A percentile compares a stretch with the other conserved stretches of the same genome.
These are phyloP conservation scores for Dovyalis caffra DNA, from an alignment of 345 rosid species.

Conservation along the genomic window DNA sequence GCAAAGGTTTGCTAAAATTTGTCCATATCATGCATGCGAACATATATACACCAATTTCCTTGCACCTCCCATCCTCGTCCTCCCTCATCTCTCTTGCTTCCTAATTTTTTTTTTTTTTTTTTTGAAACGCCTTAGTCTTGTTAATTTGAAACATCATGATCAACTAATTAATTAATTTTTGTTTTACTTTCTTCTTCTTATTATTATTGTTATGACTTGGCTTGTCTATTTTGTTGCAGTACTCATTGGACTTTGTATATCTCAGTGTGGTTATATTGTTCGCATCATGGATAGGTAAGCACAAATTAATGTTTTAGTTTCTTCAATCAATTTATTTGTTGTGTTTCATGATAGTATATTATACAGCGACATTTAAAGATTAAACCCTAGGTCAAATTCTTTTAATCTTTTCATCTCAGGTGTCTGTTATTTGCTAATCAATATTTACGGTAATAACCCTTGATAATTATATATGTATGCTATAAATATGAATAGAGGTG, in stretches of 20 bases:
- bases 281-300: slow-evolving; percentile 87
- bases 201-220: neutral
- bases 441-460: neutral
- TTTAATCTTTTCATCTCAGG: neutral
- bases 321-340: neutral
- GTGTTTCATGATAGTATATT: neutral
- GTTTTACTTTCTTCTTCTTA: neutral
- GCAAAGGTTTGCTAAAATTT: slow-evolving; percentile 58
- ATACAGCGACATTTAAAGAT: neutral
- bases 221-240: slow-evolving; percentile 51
- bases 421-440: neutral
- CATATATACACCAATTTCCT: neutral
- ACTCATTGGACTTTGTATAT: slow-evolving; percentile 93
- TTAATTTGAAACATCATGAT: neutral
- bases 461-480: neutral
- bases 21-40: neutral
- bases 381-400: neutral
- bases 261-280: slow-evolving; percentile 83
- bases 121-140: neutral
- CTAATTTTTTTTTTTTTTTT: neutral
- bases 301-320: neutral
- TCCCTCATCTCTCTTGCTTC: neutral
- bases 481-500: slow-evolving; percentile 71
- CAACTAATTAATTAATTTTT: neutral
- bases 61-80: neutral